Evolutionary conservation across 345 rosid species (phyloP).

Genomic region (Corchorus capsularis): DNA sequence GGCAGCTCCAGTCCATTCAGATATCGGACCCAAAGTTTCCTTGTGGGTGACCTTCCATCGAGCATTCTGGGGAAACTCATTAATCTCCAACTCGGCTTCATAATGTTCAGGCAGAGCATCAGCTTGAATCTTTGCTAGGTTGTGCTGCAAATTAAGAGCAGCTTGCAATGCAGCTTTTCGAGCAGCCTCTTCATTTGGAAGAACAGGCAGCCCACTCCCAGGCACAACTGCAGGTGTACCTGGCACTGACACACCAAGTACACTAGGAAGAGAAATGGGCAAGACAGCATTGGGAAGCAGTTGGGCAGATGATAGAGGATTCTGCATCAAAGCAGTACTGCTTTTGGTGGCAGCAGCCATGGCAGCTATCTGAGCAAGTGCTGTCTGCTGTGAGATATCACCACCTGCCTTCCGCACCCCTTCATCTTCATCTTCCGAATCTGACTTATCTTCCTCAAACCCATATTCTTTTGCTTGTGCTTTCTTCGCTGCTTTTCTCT

Average conservation of each 20-base stretch:
- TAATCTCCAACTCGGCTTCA: slow-evolving; percentile 94
- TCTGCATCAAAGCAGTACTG: slow-evolving; percentile 29
- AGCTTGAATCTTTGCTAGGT: slow-evolving; percentile 91
- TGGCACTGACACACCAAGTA: slow-evolving; percentile 22
- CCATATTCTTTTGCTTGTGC: slow-evolving; percentile 97
- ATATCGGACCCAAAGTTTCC: slow-evolving; percentile 97
- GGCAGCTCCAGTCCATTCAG: slow-evolving; percentile 96
- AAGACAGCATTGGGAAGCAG: slow-evolving; percentile 39
- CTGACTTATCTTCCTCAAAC: slow-evolving; percentile 93
- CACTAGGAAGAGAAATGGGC: slow-evolving; percentile 44
- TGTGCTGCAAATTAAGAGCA: slow-evolving; percentile 82
- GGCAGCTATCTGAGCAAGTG: slow-evolving; percentile 68
- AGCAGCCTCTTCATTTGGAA: slow-evolving; percentile 70
- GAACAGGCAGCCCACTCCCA: slow-evolving; percentile 41
- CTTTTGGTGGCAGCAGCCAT: slow-evolving; percentile 54
- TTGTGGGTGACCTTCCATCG: slow-evolving; percentile 99
- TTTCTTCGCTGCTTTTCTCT: slow-evolving; percentile 90
- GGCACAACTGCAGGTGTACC: slow-evolving; percentile 39
- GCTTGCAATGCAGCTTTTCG: slow-evolving; percentile 92
- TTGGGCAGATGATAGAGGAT: slow-evolving; percentile 35
- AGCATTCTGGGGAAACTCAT: slow-evolving; percentile 96
- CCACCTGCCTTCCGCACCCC: slow-evolving; percentile 90
- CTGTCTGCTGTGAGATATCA: slow-evolving; percentile 75
- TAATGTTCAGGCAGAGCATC: slow-evolving; percentile 98
- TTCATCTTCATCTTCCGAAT: slow-evolving; percentile 93